These are phyloP conservation scores for Candida dajiaensis DNA, from an alignment of 805 yeast genomes.

Conservation along the genomic window DNA sequence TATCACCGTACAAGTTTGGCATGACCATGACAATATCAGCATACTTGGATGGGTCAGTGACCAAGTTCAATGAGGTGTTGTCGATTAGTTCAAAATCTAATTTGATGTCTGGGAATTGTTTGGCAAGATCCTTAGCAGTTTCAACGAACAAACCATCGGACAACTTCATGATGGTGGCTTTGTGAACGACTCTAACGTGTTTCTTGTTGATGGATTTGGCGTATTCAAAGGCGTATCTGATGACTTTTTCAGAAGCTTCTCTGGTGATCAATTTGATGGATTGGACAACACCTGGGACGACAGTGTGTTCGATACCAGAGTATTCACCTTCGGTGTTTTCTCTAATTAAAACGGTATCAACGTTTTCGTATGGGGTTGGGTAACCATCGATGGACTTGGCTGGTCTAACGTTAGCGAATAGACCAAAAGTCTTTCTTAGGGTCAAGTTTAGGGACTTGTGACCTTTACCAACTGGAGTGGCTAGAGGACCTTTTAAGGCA, in stretches of 20 bases:
- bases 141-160: constrained; percentile 95
- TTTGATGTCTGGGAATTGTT: constrained; percentile 88
- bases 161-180: constrained; percentile 96
- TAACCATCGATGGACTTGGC: constrained; percentile 91
- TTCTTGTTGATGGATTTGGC: constrained; percentile 85
- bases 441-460: constrained; percentile 97
- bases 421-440: constrained; percentile 91
- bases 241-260: constrained; percentile 93
- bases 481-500: constrained; percentile 96
- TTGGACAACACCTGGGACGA: constrained; percentile 98
- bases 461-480: constrained; percentile 98
- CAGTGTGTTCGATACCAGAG: constrained; percentile 97
- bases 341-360: constrained; percentile 93
- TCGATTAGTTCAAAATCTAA: constrained; percentile 86
- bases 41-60: constrained; percentile 82
- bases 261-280: constrained; percentile 95
- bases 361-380: constrained; percentile 75
- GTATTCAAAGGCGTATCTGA: constrained; percentile 95
- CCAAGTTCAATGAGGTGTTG: constrained; percentile 88
- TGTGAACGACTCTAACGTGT: constrained; percentile 92
- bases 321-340: constrained; percentile 99
- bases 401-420: constrained; percentile 97
- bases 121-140: constrained; percentile 82
- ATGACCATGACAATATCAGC: constrained; percentile 86
- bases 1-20: constrained; percentile 99